Conservation (phyloP, 2,329 filamentous ascomycete genomes). For the Monilinia polystroma region DNA sequence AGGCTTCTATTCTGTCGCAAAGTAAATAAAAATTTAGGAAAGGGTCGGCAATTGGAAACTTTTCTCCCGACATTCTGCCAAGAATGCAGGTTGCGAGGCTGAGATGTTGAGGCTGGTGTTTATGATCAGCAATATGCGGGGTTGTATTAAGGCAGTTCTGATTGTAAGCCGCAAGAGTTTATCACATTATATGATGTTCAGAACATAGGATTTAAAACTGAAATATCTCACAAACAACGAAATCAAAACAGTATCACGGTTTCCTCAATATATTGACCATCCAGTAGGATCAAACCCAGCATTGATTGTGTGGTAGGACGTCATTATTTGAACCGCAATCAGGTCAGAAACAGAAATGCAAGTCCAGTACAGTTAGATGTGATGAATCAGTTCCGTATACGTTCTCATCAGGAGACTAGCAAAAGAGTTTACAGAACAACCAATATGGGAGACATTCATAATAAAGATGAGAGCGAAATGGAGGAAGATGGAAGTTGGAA, state of each 20-base stretch:
- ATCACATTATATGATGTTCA: not conserved
- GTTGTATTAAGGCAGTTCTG: no score
- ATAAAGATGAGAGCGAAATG: not conserved
- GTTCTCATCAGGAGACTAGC: not conserved
- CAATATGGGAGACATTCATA: not conserved
- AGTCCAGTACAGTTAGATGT: not conserved
- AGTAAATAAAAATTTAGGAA: slow-evolving; percentile 21
- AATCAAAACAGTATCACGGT: not conserved
- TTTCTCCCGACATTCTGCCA: slow-evolving; percentile 25
- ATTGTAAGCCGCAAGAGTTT: not conserved
- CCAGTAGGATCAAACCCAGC: no score
- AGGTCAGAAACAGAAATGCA: not conserved
- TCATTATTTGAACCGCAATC: not conserved
- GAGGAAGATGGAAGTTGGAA: not conserved
- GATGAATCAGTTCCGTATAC: not conserved
- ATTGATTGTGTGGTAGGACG: not conserved
- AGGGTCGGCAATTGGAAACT: slow-evolving; percentile 18
- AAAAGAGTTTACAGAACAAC: not conserved
- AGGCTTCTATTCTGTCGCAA: slow-evolving; percentile 11
- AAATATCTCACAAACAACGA: no score
- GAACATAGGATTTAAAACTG: no score
- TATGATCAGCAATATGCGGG: not conserved
- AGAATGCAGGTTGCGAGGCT: slow-evolving; percentile 4
- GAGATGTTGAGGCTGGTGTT: slow-evolving; percentile 9
- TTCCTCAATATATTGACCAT: not conserved